These are phyloP conservation scores for Xylaria sp. DNA, from an alignment of 2,329 filamentous ascomycete genomes.

Conservation along the genomic window DNA sequence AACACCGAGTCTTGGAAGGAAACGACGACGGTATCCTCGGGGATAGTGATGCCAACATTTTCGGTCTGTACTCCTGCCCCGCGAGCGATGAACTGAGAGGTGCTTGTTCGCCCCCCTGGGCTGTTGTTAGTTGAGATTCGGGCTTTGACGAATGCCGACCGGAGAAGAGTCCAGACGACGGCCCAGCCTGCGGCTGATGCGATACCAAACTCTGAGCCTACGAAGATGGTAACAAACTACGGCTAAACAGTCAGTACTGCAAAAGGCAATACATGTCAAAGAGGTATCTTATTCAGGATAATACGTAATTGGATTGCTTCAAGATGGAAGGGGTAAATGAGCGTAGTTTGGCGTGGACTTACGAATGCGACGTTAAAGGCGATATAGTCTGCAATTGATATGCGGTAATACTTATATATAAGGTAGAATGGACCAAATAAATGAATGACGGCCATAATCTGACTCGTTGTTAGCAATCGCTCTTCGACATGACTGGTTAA, in stretches of 20 bases:
- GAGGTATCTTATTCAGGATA: no score
- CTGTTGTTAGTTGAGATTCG: constrained; percentile 11
- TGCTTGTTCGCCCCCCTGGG: constrained; percentile 8
- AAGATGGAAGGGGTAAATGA: not conserved
- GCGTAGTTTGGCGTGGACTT: not conserved
- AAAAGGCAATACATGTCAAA: not conserved
- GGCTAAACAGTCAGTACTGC: not conserved
- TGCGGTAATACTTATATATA: constrained; percentile 69
- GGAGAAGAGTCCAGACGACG: constrained; percentile 64
- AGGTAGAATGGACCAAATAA: constrained; percentile 62
- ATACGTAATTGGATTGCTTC: no score
- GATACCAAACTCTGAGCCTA: constrained; percentile 65
- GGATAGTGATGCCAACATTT: constrained; percentile 40
- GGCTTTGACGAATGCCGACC: constrained; percentile 56
- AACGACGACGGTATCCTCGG: constrained; percentile 60
- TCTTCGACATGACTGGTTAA: not conserved
- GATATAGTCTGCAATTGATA: constrained; percentile 68
- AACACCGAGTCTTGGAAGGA: constrained; percentile 62
- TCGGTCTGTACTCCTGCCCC: constrained; percentile 25
- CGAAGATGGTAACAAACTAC: constrained; percentile 65
- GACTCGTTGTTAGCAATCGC: not conserved
- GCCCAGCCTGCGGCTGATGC: constrained; percentile 66
- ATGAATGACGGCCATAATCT: constrained; percentile 67
- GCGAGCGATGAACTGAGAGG: constrained; percentile 37
- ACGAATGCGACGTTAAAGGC: constrained; percentile 65